Evolutionary conservation across 2,329 filamentous ascomycete genomes (phyloP), one percentile per base, ranked within the genome.

Genomic region (Colletotrichum paranaense): DNA sequence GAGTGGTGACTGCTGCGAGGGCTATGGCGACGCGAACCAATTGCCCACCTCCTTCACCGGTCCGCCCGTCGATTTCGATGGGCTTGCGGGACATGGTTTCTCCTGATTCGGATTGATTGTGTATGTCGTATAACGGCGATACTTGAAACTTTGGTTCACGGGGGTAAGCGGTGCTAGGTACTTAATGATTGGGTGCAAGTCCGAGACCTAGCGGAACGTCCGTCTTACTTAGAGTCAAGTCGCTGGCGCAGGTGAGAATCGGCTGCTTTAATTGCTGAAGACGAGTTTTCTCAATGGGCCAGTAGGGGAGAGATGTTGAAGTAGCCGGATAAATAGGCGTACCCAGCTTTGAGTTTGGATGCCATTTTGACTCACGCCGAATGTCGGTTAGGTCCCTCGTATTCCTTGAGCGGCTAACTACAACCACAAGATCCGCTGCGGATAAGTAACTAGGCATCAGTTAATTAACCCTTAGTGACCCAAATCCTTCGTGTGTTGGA

Each of bases 21-120:
- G 84, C 84, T 46, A 89, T 83, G 2, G 90, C 89, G 1, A 91
- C 82, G 56, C 91, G 82, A 0, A 92, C 86, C 0, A 92, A 80
- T 75, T 92, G 90, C 2, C 90, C 90, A 4, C 90, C 91, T 5
- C 91, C 91, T 77, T 92, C 90, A 1, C 90, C 90, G 0, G 86
- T 88, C 14, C 85, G 81, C 19, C 90, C 90, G 75, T 91, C 89
- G 2, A 92, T 79, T 65, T 85, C 81, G 28, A 91, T 84, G 8
- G 78, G 73, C 55, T 82, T 84, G 9, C 53, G 53, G 26, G 69
- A 28, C 68, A 71, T 71, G 6, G 0, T 16, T 19, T 55, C 11
- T 38, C 14, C 7, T 55, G 42, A 14, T 16, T 55, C 14, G 12
- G 42, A 28, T 9, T 38, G 24, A 52, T 22, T 22, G 49, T 28